Conservation (phyloP, 2,329 filamentous ascomycete genomes). For the Botrytis fragariae region DNA sequence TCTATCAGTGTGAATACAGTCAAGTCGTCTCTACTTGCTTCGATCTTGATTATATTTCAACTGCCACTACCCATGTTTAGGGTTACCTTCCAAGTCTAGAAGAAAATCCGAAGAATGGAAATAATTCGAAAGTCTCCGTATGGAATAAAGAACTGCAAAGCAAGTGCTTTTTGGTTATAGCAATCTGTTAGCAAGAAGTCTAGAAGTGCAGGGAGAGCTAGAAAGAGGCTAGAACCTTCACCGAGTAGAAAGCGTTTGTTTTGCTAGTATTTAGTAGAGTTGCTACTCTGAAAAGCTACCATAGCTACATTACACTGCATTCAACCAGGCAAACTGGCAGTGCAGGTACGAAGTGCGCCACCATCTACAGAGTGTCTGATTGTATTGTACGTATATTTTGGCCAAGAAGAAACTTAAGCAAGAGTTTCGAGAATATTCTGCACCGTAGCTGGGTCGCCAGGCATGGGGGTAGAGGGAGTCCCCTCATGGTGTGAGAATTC, state of each 20-base stretch:
- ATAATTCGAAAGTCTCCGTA: neutral
- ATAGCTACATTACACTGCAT: conserved; percentile 2
- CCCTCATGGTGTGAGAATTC: neutral
- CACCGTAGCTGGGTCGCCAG: neutral
- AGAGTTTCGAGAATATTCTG: neutral
- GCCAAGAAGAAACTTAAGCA: neutral
- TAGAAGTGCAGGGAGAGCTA: neutral
- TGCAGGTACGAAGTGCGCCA: neutral
- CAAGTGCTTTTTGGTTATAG: neutral
- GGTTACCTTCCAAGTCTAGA: neutral
- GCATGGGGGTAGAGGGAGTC: neutral
- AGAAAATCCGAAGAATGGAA: too few species aligned
- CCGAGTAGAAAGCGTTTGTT: conserved; percentile 8
- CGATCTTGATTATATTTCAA: neutral
- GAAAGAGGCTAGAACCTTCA: neutral
- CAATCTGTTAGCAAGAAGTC: neutral
- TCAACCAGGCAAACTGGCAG: neutral
- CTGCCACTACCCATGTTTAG: neutral
- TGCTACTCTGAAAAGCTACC: neutral
- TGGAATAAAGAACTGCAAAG: neutral
- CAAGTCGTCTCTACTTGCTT: neutral
- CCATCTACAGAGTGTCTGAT: neutral
- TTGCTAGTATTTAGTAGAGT: neutral
- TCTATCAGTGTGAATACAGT: neutral
- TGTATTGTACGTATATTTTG: neutral